Percentiles rank a stretch among this genome's conserved stretches.
phyloP scores from a whole-genome alignment of 2,329 filamentous ascomycete species.

The Fusarium nurragi region DNA sequence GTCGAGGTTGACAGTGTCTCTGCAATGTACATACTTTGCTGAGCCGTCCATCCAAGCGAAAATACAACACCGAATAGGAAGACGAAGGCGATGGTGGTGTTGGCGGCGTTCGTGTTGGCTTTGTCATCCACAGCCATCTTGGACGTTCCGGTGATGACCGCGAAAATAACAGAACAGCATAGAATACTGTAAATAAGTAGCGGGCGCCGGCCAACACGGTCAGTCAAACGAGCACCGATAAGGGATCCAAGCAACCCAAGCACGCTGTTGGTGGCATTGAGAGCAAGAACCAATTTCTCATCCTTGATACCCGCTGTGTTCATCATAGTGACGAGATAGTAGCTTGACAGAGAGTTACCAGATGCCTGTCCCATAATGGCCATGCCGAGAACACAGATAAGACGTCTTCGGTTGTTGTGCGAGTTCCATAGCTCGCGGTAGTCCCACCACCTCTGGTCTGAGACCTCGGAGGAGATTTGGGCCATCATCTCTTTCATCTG shows the following conservation, averaged over 20 bases:
- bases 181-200: conserved; percentile 58
- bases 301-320: conserved; percentile 36
- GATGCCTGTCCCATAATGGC: conserved; percentile 64
- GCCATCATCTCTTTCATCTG: conserved; percentile 53
- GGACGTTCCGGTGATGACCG: conserved; percentile 50
- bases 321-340: conserved; percentile 63
- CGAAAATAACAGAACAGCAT: conserved; percentile 53
- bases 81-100: conserved; percentile 44
- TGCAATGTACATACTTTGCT: conserved; percentile 52
- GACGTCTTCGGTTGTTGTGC: conserved; percentile 58
- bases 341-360: conserved; percentile 60
- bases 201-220: conserved; percentile 60
- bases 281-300: conserved; percentile 59
- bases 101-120: conserved; percentile 41
- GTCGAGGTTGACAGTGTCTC: conserved; percentile 48
- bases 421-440: conserved; percentile 62
- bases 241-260: conserved; percentile 51
- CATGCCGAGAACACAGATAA: conserved; percentile 62
- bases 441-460: conserved; percentile 64
- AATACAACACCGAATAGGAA: conserved; percentile 64
- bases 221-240: conserved; percentile 56
- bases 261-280: conserved; percentile 59
- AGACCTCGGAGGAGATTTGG: conserved; percentile 53
- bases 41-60: conserved; percentile 61
- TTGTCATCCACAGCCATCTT: conserved; percentile 36